Conservation (phyloP, 2,329 filamentous ascomycete genomes). For the Fusarium aywerte region DNA sequence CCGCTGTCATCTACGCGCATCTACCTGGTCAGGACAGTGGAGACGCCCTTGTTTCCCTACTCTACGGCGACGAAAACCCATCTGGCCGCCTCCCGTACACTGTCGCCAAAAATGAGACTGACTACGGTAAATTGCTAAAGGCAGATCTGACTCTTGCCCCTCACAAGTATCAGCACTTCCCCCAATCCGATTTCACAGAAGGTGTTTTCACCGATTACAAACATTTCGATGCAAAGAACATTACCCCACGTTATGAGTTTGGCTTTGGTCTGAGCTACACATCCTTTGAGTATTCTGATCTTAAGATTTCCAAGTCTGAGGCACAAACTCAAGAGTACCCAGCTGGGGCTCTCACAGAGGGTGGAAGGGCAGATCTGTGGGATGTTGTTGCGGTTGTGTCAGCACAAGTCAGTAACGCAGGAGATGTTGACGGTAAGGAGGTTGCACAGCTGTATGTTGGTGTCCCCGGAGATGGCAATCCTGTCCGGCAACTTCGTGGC, state of each 20-base stretch:
- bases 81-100: conserved; percentile 72
- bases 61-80: conserved; percentile 67
- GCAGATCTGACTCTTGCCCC: conserved; percentile 1
- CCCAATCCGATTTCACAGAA: conserved; percentile 5
- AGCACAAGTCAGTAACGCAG: neutral
- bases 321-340: neutral
- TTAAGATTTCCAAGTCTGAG: neutral
- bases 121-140: neutral
- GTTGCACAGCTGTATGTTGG: conserved; percentile 17
- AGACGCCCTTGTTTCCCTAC: conserved; percentile 62
- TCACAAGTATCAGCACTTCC: conserved; percentile 2
- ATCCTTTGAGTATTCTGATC: conserved; percentile 58
- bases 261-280: conserved; percentile 81
- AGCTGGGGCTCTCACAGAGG: neutral
- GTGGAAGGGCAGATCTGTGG: conserved; percentile 6
- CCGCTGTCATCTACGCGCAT: conserved; percentile 70
- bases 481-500: conserved; percentile 6
- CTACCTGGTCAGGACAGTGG: conserved; percentile 74
- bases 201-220: conserved; percentile 67
- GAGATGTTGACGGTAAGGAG: neutral
- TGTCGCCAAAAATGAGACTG: conserved; percentile 60
- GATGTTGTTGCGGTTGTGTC: conserved; percentile 1
- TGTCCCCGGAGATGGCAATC: neutral
- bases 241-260: conserved; percentile 75
- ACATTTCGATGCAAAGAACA: conserved; percentile 74